These are phyloP conservation scores for Corylus heterophylla DNA, from an alignment of 306 rosid genomes.

Conservation along the genomic window DNA sequence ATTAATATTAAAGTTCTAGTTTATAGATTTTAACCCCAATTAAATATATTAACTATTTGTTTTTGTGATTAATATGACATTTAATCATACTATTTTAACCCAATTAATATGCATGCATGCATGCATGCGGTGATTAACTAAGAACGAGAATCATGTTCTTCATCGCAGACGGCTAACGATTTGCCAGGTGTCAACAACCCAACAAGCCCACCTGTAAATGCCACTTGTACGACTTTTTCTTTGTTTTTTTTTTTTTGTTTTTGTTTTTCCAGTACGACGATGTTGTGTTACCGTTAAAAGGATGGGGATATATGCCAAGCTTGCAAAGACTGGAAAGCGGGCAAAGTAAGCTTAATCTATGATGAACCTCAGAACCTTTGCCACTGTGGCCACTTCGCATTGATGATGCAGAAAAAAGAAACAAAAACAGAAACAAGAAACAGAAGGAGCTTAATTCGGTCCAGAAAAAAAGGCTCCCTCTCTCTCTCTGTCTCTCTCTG, in stretches of 20 bases:
- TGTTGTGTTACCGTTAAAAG: conserved; percentile 34
- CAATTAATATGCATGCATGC: not conserved
- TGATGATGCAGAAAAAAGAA: conserved; percentile 52
- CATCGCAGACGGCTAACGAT: conserved; percentile 14
- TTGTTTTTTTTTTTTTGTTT: too few species aligned
- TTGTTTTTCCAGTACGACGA: conserved; percentile 7
- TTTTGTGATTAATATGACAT: too few species aligned
- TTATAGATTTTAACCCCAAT: not conserved
- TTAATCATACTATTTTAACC: too few species aligned
- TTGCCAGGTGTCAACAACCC: conserved; percentile 26
- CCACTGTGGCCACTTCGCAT: conserved; percentile 65
- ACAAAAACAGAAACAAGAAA: conserved; percentile 39
- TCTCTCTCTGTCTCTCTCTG: conserved; percentile 8
- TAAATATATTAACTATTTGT: too few species aligned
- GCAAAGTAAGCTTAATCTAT: conserved; percentile 19
- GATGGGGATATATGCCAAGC: conserved; percentile 42
- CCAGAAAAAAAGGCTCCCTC: conserved; percentile 24
- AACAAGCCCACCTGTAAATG: conserved; percentile 17
- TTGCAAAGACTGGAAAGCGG: conserved; percentile 18
- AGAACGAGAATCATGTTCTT: not conserved
- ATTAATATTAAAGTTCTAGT: not conserved
- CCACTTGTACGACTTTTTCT: conserved; percentile 29
- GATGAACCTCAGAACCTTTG: conserved; percentile 14
- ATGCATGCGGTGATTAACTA: not conserved
- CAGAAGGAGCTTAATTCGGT: conserved; percentile 41